phyloP scores from a whole-genome alignment of 1,284 basidiomycete species.

The Microbotryomycetes sp. region DNA sequence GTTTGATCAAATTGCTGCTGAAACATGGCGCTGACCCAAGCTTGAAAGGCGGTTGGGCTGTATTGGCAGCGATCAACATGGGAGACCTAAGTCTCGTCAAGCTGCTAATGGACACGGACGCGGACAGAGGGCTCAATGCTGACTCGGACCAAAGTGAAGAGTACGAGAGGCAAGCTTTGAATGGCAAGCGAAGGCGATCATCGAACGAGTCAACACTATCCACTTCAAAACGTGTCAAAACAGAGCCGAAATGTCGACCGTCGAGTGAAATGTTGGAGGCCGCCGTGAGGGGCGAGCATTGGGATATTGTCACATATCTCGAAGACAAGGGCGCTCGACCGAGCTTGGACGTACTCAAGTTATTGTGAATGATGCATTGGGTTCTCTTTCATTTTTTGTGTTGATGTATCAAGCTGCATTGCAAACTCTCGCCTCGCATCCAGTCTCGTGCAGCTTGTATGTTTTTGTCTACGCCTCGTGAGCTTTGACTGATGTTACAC shows the following conservation, averaged over 20 bases:
- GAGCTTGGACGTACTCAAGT: slow-evolving; percentile 9
- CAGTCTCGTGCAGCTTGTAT: neutral
- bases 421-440: no score
- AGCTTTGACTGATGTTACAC: no score
- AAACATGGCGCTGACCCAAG: slow-evolving; percentile 62
- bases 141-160: neutral
- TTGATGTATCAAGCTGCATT: no score
- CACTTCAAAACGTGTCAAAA: neutral
- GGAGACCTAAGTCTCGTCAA: slow-evolving; percentile 62
- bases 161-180: neutral
- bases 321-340: slow-evolving; percentile 16
- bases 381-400: neutral
- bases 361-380: slow-evolving; percentile 7
- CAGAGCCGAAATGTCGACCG: slow-evolving; percentile 8
- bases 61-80: slow-evolving; percentile 66
- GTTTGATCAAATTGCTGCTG: slow-evolving; percentile 63
- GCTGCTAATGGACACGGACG: slow-evolving; percentile 61
- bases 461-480: neutral
- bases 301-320: slow-evolving; percentile 29
- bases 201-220: neutral
- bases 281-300: slow-evolving; percentile 26
- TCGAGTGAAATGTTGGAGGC: slow-evolving; percentile 29
- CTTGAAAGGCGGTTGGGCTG: slow-evolving; percentile 55
- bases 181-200: neutral
- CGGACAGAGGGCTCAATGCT: slow-evolving; percentile 11